Percentiles rank a stretch among this genome's conserved stretches.
Conservation (phyloP, 768 basidiomycete species). For the Phylloporus sp. region DNA sequence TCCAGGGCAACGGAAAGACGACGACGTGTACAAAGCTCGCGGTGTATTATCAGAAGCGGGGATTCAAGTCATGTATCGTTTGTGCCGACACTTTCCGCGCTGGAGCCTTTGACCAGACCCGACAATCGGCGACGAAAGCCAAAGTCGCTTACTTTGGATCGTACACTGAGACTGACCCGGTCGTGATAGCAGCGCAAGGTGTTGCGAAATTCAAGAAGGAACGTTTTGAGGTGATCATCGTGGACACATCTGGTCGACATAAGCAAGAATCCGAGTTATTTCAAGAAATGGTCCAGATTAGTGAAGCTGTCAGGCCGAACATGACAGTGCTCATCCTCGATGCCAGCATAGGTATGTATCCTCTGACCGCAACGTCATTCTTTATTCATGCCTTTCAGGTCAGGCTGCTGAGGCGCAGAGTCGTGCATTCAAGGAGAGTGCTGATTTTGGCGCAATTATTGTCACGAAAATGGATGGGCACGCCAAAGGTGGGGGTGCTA, state of each 20-base stretch:
- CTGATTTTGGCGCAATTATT: slow-evolving; percentile 97
- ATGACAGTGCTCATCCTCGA: slow-evolving; percentile 96
- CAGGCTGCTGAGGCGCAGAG: slow-evolving; percentile 98
- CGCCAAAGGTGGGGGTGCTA: slow-evolving; percentile 97
- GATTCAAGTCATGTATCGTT: slow-evolving; percentile 95
- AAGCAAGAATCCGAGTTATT: slow-evolving; percentile 97
- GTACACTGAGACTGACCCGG: slow-evolving; percentile 98
- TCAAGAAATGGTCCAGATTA: slow-evolving; percentile 96
- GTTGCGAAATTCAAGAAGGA: slow-evolving; percentile 98
- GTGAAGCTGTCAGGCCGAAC: slow-evolving; percentile 88
- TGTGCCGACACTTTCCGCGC: slow-evolving; percentile 99
- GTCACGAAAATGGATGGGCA: slow-evolving; percentile 99
- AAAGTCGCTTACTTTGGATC: slow-evolving; percentile 99
- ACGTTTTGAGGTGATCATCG: slow-evolving; percentile 96
- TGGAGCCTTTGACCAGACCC: slow-evolving; percentile 97
- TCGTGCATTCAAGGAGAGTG: slow-evolving; percentile 95
- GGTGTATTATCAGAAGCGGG: slow-evolving; percentile 94
- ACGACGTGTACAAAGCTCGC: slow-evolving; percentile 99
- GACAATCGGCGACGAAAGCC: slow-evolving; percentile 97
- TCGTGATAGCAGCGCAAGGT: slow-evolving; percentile 89
- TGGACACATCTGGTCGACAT: slow-evolving; percentile 96
- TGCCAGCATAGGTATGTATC: slow-evolving; percentile 79
- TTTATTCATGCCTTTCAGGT: slow-evolving; percentile 41
- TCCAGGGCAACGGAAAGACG: slow-evolving; percentile 94
- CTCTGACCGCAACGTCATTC: not conserved